Evolutionary conservation across 2,329 filamentous ascomycete species (phyloP).

Genomic region (Fusarium bactridioides): DNA sequence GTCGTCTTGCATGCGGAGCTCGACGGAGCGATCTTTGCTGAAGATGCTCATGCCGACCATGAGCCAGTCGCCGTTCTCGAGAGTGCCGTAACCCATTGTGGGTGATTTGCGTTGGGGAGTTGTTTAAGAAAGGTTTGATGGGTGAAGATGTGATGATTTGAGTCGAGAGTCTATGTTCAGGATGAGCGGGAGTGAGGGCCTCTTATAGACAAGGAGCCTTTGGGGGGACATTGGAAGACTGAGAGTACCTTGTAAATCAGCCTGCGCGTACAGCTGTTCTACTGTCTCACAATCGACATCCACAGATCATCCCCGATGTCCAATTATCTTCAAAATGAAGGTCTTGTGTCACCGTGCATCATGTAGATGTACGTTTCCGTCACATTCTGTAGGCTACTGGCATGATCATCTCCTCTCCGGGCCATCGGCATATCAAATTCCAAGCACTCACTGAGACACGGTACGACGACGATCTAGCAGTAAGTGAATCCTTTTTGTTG

Average conservation of each 20-base stretch:
- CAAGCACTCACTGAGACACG: neutral
- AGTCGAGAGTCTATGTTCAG: neutral
- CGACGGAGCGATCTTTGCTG: conserved; percentile 1
- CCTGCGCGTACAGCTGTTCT: neutral
- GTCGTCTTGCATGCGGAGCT: conserved; percentile 19
- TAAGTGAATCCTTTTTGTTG: accelerated
- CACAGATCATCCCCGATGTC: neutral
- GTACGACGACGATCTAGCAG: neutral
- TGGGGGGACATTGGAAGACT: accelerated
- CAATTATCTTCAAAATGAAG: neutral
- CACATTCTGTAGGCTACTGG: neutral
- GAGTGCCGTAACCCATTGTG: conserved; percentile 4
- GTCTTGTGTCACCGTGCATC: neutral
- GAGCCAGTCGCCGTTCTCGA: conserved; percentile 14
- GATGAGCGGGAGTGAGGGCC: accelerated
- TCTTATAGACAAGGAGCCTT: neutral
- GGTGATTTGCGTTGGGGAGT: neutral
- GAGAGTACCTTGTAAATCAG: neutral
- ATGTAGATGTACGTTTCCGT: neutral
- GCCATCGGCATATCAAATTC: neutral
- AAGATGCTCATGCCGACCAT: conserved; percentile 7
- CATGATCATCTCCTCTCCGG: neutral
- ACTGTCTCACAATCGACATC: neutral
- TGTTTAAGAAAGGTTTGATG: neutral
- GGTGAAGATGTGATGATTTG: neutral